Evolutionary conservation across 345 rosid genomes (phyloP).

Genomic region (Geranium rotundifolium): DNA sequence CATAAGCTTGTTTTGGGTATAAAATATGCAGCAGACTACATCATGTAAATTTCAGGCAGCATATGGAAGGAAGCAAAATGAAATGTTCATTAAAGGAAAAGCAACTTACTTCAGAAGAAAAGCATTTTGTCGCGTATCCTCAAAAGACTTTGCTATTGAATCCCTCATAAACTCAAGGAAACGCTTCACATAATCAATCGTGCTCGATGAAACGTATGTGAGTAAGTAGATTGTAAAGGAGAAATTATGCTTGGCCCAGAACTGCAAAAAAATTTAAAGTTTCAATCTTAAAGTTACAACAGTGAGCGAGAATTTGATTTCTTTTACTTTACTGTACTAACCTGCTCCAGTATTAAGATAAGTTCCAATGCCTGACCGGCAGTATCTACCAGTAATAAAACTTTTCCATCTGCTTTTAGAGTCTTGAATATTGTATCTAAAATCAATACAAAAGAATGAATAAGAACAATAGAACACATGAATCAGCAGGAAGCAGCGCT

Average conservation of each 20-base stretch:
- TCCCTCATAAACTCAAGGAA: constrained; percentile 99
- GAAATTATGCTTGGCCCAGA: constrained; percentile 57
- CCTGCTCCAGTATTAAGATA: constrained; percentile 84
- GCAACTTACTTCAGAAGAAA: constrained; percentile 66
- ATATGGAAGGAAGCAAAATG: constrained; percentile 1
- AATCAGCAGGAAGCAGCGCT: not conserved
- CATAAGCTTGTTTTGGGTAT: too few relatives aligned
- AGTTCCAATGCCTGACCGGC: constrained; percentile 91
- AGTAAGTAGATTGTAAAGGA: constrained; percentile 77
- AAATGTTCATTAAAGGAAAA: not conserved
- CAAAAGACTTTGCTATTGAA: constrained; percentile 90
- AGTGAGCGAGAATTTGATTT: constrained; percentile 8
- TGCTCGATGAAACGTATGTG: constrained; percentile 84
- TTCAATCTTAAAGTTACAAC: constrained; percentile 10
- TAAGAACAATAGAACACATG: not conserved
- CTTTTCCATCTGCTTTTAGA: constrained; percentile 77
- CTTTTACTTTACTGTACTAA: constrained; percentile 12
- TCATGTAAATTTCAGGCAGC: not conserved
- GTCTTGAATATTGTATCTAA: constrained; percentile 58
- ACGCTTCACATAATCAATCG: constrained; percentile 92
- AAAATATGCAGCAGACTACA: too few relatives aligned
- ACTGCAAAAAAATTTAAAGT: constrained; percentile 47
- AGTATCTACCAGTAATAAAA: constrained; percentile 80
- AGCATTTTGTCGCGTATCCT: constrained; percentile 93
- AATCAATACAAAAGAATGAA: constrained; percentile 5